Evolutionary conservation across 306 rosid genomes (phyloP).

Genomic region (Acmispon strigosus): DNA sequence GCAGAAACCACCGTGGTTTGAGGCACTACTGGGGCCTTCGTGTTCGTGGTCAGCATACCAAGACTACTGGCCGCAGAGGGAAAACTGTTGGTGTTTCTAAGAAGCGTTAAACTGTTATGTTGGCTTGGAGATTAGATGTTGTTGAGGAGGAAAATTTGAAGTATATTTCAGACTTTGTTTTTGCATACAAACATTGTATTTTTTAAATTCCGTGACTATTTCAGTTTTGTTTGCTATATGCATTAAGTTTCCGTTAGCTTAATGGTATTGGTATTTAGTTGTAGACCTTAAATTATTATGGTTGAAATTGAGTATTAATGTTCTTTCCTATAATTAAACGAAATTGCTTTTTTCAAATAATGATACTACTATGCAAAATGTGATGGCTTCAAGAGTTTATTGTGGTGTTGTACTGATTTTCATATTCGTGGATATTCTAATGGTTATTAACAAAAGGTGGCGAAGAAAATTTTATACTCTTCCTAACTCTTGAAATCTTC

Average conservation of each 20-base stretch:
- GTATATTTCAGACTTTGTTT: constrained; percentile 15
- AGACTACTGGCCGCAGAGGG: constrained; percentile 97
- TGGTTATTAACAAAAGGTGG: too few species aligned
- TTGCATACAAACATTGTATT: constrained; percentile 3
- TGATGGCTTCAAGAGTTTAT: too few species aligned
- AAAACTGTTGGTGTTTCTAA: constrained; percentile 99
- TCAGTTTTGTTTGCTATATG: constrained; percentile 27
- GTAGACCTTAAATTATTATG: neutral
- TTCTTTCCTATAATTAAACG: neutral
- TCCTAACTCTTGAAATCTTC: too few species aligned
- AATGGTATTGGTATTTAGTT: neutral
- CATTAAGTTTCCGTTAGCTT: neutral
- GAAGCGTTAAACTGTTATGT: constrained; percentile 52
- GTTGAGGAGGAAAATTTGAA: constrained; percentile 10
- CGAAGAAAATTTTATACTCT: too few species aligned
- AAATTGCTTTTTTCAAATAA: neutral
- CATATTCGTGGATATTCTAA: too few species aligned
- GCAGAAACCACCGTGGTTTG: constrained; percentile 98
- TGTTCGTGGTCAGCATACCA: constrained; percentile 99
- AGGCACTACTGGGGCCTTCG: constrained; percentile 99
- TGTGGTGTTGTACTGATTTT: too few species aligned
- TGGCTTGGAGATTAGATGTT: constrained; percentile 15
- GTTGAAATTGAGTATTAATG: neutral
- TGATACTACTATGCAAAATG: neutral
- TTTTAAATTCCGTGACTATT: constrained; percentile 12